Conservation (phyloP, 2,329 filamentous ascomycete species). For the Aspergillus quadrilineatus region DNA sequence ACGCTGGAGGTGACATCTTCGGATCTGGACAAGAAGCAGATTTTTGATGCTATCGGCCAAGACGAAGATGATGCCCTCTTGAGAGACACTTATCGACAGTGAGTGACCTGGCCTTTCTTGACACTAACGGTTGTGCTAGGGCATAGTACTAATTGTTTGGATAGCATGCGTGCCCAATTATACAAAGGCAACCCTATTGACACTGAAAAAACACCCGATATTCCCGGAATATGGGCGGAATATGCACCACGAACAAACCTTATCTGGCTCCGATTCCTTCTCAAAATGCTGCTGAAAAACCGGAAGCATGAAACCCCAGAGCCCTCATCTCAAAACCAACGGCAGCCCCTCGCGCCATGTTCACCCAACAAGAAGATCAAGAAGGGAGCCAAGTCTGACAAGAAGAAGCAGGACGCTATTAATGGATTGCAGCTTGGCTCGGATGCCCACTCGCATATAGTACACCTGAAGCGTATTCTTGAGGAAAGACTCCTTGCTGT, state of each 20-base stretch:
- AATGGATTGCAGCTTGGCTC: conserved; percentile 3
- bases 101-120: conserved; percentile 18
- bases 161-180: conserved; percentile 42
- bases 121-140: neutral
- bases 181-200: conserved; percentile 47
- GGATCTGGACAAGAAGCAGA: conserved; percentile 44
- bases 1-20: conserved; percentile 38
- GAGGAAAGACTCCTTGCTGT: conserved; percentile 33
- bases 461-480: conserved; percentile 30
- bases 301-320: conserved; percentile 22
- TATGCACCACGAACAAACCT: conserved; percentile 63
- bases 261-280: conserved; percentile 62
- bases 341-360: conserved; percentile 34
- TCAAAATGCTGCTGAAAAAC: conserved; percentile 55
- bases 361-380: conserved; percentile 32
- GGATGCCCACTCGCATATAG: conserved; percentile 18
- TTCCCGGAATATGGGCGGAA: conserved; percentile 50
- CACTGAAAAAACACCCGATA: conserved; percentile 33
- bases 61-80: conserved; percentile 44
- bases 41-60: conserved; percentile 43
- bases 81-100: conserved; percentile 45
- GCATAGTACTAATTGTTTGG: neutral
- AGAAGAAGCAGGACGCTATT: conserved; percentile 7
- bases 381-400: conserved; percentile 8
- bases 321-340: conserved; percentile 8